Conservation (phyloP, 495 filamentous ascomycete species). For the Aspergillus heteromorphus region DNA sequence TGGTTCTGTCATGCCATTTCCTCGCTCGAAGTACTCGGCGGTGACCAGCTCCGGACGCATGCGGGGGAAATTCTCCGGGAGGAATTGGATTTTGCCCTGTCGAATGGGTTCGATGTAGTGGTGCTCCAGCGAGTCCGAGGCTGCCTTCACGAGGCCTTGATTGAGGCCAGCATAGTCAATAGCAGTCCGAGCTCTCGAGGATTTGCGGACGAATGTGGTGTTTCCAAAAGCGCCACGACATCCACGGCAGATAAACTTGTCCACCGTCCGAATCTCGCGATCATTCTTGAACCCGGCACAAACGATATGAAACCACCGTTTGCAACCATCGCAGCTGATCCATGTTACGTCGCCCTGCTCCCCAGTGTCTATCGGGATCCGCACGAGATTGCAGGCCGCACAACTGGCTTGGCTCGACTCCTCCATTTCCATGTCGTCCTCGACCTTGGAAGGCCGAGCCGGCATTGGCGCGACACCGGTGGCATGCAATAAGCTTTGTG, state of each 20-base stretch:
- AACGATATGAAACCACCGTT: slow-evolving; percentile 67
- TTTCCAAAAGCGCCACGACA: slow-evolving; percentile 58
- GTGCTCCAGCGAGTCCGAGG: slow-evolving; percentile 63
- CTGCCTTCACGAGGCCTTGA: slow-evolving; percentile 65
- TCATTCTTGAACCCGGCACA: slow-evolving; percentile 69
- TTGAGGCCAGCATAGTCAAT: slow-evolving; percentile 75
- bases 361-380: slow-evolving; percentile 40
- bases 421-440: slow-evolving; percentile 24
- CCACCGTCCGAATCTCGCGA: slow-evolving; percentile 62
- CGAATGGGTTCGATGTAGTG: slow-evolving; percentile 70
- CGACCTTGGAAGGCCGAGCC: slow-evolving; percentile 21
- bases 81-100: slow-evolving; percentile 59
- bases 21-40: slow-evolving; percentile 61
- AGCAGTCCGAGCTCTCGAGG: slow-evolving; percentile 58
- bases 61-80: slow-evolving; percentile 59
- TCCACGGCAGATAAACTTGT: slow-evolving; percentile 62
- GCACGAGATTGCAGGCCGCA: slow-evolving; percentile 45
- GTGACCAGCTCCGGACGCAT: slow-evolving; percentile 65
- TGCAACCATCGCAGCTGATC: slow-evolving; percentile 74
- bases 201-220: slow-evolving; percentile 62
- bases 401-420: slow-evolving; percentile 40
- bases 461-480: slow-evolving; percentile 1
- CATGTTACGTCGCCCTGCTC: slow-evolving; percentile 54
- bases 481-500: not conserved
- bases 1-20: slow-evolving; percentile 63